Evolutionary conservation across 2,329 filamentous ascomycete genomes (phyloP).

Genomic region (Colletotrichum lupini): DNA sequence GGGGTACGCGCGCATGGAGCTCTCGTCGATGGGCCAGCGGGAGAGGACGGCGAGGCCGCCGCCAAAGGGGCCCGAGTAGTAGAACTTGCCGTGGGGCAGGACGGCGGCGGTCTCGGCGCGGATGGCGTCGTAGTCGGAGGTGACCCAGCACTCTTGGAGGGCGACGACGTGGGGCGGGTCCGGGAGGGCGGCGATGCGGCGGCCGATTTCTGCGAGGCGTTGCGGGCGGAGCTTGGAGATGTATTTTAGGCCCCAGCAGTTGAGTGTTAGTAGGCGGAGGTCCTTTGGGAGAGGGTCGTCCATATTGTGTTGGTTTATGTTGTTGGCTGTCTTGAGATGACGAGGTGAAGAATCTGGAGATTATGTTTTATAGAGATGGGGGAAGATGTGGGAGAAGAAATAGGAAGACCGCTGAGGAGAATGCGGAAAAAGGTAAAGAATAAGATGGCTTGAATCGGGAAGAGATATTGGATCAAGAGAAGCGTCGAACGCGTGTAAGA

Average conservation of each 20-base stretch:
- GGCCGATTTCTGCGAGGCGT: slow-evolving; percentile 86
- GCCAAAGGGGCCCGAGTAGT: slow-evolving; percentile 88
- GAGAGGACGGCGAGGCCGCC: slow-evolving; percentile 90
- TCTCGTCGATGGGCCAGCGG: slow-evolving; percentile 92
- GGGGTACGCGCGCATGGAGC: slow-evolving; percentile 86
- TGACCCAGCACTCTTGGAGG: slow-evolving; percentile 95
- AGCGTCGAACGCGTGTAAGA: not conserved
- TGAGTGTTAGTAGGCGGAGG: slow-evolving; percentile 87
- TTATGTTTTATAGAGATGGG: not conserved
- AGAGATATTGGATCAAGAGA: not conserved
- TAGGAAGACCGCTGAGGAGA: no score
- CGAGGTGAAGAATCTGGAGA: not conserved
- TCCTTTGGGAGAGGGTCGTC: slow-evolving; percentile 58
- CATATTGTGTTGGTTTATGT: slow-evolving; percentile 32
- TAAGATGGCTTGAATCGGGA: not conserved
- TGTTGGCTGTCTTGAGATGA: not conserved
- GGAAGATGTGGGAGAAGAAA: not conserved
- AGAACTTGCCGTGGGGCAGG: slow-evolving; percentile 93
- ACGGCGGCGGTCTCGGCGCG: slow-evolving; percentile 77
- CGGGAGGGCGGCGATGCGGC: slow-evolving; percentile 74
- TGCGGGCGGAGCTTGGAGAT: slow-evolving; percentile 81
- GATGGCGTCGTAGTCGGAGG: slow-evolving; percentile 84
- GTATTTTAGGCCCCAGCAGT: slow-evolving; percentile 96
- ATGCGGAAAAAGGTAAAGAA: not conserved
- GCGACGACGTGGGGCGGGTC: slow-evolving; percentile 86